A percentile compares a stretch with the other conserved stretches of the same genome.
These are phyloP conservation scores for Porcisia hertigi DNA, from an alignment of 208 protist species.

Conservation along the genomic window DNA sequence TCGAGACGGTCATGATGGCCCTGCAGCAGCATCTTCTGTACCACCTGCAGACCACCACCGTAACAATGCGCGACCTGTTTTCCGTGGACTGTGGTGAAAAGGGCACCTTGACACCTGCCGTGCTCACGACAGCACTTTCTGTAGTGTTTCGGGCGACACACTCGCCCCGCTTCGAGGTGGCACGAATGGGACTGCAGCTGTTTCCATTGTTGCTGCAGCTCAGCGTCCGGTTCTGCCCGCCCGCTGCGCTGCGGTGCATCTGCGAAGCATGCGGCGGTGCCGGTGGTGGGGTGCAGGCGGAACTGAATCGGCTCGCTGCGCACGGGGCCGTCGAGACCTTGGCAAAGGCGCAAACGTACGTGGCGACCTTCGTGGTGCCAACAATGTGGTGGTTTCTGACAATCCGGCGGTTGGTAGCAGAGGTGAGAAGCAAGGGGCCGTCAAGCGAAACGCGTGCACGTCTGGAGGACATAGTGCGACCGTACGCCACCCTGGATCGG, in stretches of 20 bases:
- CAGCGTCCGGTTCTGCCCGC: conserved; percentile 47
- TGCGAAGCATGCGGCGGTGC: conserved; percentile 38
- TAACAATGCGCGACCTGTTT: conserved; percentile 29
- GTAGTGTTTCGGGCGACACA: conserved; percentile 31
- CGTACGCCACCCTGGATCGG: conserved; percentile 30
- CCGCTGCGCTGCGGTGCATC: conserved; percentile 15
- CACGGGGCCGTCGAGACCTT: conserved; percentile 9
- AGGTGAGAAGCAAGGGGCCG: not conserved
- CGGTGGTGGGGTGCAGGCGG: conserved; percentile 24
- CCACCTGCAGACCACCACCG: conserved; percentile 11
- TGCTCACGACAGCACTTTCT: conserved; percentile 17
- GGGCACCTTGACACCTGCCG: conserved; percentile 7
- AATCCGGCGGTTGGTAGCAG: conserved; percentile 29
- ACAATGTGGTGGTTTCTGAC: conserved; percentile 60
- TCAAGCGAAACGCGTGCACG: conserved; percentile 3
- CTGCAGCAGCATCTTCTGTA: conserved; percentile 68
- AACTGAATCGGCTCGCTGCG: conserved; percentile 20
- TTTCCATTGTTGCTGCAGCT: conserved; percentile 73
- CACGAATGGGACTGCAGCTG: conserved; percentile 69
- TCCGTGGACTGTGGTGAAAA: conserved; percentile 9
- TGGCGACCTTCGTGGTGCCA: conserved; percentile 42
- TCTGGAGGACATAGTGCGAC: conserved; percentile 19
- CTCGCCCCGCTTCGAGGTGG: conserved; percentile 60
- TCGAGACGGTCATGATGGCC: conserved; percentile 85
- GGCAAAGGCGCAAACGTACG: conserved; percentile 21